phyloP scores from a whole-genome alignment of 768 basidiomycete species.

The Rhodosporidiobolus odoratus region DNA sequence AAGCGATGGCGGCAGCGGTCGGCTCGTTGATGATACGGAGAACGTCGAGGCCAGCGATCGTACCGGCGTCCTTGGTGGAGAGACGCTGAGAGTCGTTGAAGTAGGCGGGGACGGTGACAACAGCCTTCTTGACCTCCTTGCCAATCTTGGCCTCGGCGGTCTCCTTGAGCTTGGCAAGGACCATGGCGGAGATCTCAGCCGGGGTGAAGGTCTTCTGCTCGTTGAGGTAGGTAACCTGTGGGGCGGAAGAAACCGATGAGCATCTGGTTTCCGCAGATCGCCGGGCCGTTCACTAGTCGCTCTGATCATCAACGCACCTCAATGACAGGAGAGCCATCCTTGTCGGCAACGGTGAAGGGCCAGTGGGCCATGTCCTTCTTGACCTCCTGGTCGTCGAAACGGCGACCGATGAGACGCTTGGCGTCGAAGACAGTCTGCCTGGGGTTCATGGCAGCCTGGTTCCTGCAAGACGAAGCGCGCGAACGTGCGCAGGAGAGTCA shows the following conservation, averaged over 20 bases:
- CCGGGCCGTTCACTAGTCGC: no score
- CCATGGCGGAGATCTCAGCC: constrained; percentile 99
- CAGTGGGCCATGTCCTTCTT: constrained; percentile 92
- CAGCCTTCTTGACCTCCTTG: constrained; percentile 94
- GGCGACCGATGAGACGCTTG: constrained; percentile 95
- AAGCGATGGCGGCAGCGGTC: constrained; percentile 98
- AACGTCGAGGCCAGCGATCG: constrained; percentile 95
- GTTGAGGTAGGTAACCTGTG: constrained; percentile 74
- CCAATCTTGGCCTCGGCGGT: constrained; percentile 97
- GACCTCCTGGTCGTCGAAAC: constrained; percentile 91
- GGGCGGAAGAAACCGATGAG: neutral
- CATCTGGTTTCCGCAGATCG: neutral
- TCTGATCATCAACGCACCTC: constrained; percentile 44
- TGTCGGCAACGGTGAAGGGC: constrained; percentile 90
- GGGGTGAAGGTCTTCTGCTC: constrained; percentile 96
- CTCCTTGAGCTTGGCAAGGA: constrained; percentile 99
- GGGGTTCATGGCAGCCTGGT: constrained; percentile 99
- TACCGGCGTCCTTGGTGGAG: constrained; percentile 97
- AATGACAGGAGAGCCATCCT: constrained; percentile 94
- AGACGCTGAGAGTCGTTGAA: constrained; percentile 99
- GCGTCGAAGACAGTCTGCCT: constrained; percentile 98
- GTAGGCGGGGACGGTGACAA: constrained; percentile 92
- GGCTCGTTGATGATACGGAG: constrained; percentile 99
- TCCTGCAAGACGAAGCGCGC: constrained; percentile 47
- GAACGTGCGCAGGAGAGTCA: neutral